Percentiles rank a stretch among this genome's conserved stretches.
These are phyloP conservation scores for Aspergillus sojae DNA, from an alignment of 2,329 filamentous ascomycete species.

Conservation along the genomic window DNA sequence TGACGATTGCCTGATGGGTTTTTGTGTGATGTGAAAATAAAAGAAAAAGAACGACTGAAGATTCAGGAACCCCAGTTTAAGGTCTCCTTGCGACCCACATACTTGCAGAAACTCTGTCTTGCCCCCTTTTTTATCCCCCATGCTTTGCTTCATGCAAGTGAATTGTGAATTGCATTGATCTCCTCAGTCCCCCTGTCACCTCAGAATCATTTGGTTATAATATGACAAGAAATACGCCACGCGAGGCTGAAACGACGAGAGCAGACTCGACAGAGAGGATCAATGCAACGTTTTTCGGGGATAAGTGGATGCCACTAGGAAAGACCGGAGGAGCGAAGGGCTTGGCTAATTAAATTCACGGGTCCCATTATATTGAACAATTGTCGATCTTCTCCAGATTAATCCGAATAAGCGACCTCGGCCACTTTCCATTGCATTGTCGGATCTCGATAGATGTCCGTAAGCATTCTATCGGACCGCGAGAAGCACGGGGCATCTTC, in stretches of 20 bases:
- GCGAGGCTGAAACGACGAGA: background rate
- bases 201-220: too few species aligned
- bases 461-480: too few species aligned
- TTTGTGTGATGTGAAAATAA: background rate
- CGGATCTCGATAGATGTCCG: background rate
- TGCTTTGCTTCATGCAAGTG: background rate
- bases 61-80: background rate
- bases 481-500: background rate
- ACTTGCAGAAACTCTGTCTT: background rate
- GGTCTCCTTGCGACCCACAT: background rate
- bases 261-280: background rate
- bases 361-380: background rate
- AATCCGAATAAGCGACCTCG: background rate
- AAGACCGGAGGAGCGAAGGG: background rate
- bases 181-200: background rate
- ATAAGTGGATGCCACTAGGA: conserved; percentile 1
- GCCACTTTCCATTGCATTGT: conserved; percentile 1
- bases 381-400: conserved; percentile 3
- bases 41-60: background rate
- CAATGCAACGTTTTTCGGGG: background rate
- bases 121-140: background rate
- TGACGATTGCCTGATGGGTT: background rate
- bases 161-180: background rate
- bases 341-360: conserved; percentile 5
- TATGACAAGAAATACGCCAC: background rate